A percentile compares a stretch with the other conserved stretches of the same genome.
Evolutionary conservation across 2,329 filamentous ascomycete genomes (phyloP).

Genomic region (Aspergillus persii): DNA sequence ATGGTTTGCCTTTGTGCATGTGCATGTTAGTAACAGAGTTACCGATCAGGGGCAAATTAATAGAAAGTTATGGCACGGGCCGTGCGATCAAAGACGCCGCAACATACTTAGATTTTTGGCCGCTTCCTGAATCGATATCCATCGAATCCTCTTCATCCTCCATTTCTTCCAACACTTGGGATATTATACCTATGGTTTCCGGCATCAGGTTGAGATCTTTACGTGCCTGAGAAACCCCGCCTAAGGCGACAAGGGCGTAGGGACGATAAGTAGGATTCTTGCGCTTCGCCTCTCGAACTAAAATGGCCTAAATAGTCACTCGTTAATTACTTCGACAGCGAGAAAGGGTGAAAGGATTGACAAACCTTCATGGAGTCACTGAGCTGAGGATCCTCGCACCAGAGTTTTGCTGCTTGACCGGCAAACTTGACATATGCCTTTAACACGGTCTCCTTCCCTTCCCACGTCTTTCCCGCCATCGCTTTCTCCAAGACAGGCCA

Average conservation of each 20-base stretch:
- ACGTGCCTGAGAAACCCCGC: conserved; percentile 66
- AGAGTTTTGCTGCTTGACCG: conserved; percentile 59
- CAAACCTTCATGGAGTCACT: conserved; percentile 67
- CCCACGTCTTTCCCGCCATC: conserved; percentile 84
- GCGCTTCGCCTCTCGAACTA: conserved; percentile 81
- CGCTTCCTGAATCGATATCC: conserved; percentile 61
- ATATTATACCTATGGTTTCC: conserved; percentile 64
- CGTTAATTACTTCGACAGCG: background rate
- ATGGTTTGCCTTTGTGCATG: conserved; percentile 20
- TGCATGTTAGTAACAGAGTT: background rate
- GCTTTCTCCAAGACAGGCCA: conserved; percentile 85
- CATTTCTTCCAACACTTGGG: conserved; percentile 60
- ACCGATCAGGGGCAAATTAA: background rate
- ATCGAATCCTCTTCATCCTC: conserved; percentile 60
- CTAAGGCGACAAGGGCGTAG: conserved; percentile 69
- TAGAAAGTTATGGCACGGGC: no score
- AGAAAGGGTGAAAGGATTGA: background rate
- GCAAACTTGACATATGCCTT: conserved; percentile 77
- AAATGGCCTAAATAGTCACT: conserved; percentile 55
- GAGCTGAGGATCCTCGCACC: conserved; percentile 57
- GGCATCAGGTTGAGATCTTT: conserved; percentile 68
- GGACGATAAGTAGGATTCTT: conserved; percentile 83
- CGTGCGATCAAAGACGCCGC: no score
- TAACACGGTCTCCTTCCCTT: conserved; percentile 83
- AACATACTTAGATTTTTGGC: conserved; percentile 37